Conservation (phyloP, 2,329 filamentous ascomycete species). For the Aureobasidium zeae region DNA sequence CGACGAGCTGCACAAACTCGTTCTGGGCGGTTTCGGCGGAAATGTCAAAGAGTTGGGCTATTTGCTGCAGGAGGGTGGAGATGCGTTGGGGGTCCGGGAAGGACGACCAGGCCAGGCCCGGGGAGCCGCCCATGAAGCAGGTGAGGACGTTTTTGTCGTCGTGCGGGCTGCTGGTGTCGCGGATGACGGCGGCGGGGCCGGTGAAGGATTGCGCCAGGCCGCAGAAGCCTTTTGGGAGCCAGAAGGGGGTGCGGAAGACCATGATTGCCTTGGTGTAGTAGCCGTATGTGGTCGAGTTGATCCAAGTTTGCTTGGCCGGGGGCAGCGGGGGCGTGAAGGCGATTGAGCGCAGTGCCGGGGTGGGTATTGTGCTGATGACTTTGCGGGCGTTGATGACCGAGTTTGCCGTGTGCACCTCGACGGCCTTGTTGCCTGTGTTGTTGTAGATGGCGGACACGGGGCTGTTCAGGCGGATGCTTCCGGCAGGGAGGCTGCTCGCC, state of each 20-base stretch:
- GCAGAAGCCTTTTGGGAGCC: slow-evolving; percentile 36
- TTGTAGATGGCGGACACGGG: slow-evolving; percentile 27
- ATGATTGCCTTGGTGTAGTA: slow-evolving; percentile 46
- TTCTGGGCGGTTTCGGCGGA: not conserved
- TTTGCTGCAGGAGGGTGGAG: slow-evolving; percentile 3
- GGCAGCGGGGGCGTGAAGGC: slow-evolving; percentile 41
- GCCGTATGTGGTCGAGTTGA: slow-evolving; percentile 34
- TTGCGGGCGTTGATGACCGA: slow-evolving; percentile 32
- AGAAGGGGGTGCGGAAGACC: slow-evolving; percentile 39
- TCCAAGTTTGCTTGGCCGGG: slow-evolving; percentile 28
- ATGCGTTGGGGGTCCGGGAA: not conserved
- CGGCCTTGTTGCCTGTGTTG: slow-evolving; percentile 4
- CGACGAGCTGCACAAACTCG: slow-evolving; percentile 19
- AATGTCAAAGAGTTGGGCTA: slow-evolving; percentile 1
- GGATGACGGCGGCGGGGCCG: slow-evolving; percentile 39
- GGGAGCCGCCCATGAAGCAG: slow-evolving; percentile 11
- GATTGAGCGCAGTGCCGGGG: slow-evolving; percentile 39
- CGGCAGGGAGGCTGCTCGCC: slow-evolving; percentile 27
- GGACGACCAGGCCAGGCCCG: slow-evolving; percentile 16
- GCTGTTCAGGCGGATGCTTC: slow-evolving; percentile 24
- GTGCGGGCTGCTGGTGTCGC: slow-evolving; percentile 33
- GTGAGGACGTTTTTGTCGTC: not conserved
- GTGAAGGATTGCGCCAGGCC: slow-evolving; percentile 39
- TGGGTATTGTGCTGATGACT: slow-evolving; percentile 43
- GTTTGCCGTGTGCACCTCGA: slow-evolving; percentile 25